Percentiles rank a stretch among this genome's conserved stretches.
Evolutionary conservation across 345 rosid genomes (phyloP).

Genomic region (Hirschfeldia incana): DNA sequence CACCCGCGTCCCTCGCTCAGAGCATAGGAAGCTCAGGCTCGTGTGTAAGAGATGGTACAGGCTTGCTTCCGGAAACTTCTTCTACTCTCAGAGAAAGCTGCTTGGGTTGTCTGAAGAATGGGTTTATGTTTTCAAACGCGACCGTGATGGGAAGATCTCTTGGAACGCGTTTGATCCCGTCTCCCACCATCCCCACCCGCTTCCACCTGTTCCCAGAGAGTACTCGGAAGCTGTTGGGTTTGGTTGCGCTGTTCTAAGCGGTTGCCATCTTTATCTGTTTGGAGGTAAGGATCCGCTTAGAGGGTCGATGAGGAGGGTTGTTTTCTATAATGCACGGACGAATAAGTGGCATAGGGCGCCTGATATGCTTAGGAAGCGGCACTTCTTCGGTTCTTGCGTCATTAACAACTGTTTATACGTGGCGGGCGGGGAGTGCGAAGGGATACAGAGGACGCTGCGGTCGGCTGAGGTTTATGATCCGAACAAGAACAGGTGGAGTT

Average conservation of each 20-base stretch:
- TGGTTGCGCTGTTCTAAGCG: constrained; percentile 94
- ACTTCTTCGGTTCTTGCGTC: constrained; percentile 90
- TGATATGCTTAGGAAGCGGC: constrained; percentile 94
- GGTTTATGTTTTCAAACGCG: constrained; percentile 91
- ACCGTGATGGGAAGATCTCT: constrained; percentile 87
- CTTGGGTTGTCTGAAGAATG: constrained; percentile 93
- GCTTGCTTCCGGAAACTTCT: constrained; percentile 71
- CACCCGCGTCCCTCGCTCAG: constrained; percentile 88
- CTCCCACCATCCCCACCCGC: constrained; percentile 87
- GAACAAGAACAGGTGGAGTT: constrained; percentile 81
- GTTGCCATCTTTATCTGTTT: constrained; percentile 85
- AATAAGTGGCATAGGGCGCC: constrained; percentile 97
- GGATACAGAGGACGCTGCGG: constrained; percentile 85
- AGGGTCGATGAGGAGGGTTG: constrained; percentile 89
- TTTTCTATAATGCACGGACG: constrained; percentile 87
- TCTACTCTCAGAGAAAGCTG: constrained; percentile 73
- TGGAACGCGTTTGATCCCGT: constrained; percentile 91
- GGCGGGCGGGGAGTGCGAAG: constrained; percentile 99
- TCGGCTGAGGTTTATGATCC: constrained; percentile 98
- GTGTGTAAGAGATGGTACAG: constrained; percentile 91
- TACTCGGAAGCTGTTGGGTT: constrained; percentile 93
- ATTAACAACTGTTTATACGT: constrained; percentile 90
- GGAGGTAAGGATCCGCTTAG: constrained; percentile 92
- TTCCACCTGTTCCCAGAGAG: constrained; percentile 91
- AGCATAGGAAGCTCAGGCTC: constrained; percentile 76